Evolutionary conservation across 148 eudicot genomes (phyloP).

Genomic region (Chenopodium album): DNA sequence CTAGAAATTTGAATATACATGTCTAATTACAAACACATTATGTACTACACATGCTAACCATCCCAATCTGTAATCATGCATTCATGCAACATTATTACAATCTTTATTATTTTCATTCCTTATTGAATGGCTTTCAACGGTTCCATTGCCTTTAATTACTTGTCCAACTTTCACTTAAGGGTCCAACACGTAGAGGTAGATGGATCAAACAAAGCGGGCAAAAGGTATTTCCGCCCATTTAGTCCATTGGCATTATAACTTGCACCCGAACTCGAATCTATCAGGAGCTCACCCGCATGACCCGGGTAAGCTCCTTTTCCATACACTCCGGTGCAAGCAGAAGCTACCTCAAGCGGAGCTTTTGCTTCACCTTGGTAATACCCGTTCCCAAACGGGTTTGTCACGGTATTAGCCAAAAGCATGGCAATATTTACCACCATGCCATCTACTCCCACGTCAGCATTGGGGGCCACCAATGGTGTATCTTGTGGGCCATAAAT

Average conservation of each 20-base stretch:
- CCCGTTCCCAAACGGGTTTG: slow-evolving; percentile 52
- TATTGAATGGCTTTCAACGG: not conserved
- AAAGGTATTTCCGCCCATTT: slow-evolving; percentile 40
- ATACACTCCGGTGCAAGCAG: slow-evolving; percentile 50
- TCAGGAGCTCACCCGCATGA: slow-evolving; percentile 42
- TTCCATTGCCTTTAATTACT: not conserved
- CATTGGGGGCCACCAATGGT: slow-evolving; percentile 51
- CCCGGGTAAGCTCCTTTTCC: slow-evolving; percentile 53
- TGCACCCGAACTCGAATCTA: slow-evolving; percentile 44
- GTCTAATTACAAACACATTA: not conserved
- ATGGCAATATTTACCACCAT: slow-evolving; percentile 51
- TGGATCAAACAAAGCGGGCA: slow-evolving; percentile 47
- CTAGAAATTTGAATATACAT: not conserved
- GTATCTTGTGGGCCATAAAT: slow-evolving; percentile 50
- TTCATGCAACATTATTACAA: not conserved
- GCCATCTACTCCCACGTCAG: slow-evolving; percentile 55
- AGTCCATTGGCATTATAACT: slow-evolving; percentile 45
- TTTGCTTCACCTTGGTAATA: slow-evolving; percentile 44
- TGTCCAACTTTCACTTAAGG: slow-evolving; percentile 2
- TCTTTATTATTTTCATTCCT: not conserved
- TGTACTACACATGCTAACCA: not conserved
- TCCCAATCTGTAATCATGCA: not conserved
- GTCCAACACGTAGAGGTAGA: slow-evolving; percentile 36
- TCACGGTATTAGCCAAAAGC: slow-evolving; percentile 46
- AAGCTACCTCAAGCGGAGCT: slow-evolving; percentile 49